phyloP scores from a whole-genome alignment of 2,329 filamentous ascomycete species.

The Cordyceps farinosa region DNA sequence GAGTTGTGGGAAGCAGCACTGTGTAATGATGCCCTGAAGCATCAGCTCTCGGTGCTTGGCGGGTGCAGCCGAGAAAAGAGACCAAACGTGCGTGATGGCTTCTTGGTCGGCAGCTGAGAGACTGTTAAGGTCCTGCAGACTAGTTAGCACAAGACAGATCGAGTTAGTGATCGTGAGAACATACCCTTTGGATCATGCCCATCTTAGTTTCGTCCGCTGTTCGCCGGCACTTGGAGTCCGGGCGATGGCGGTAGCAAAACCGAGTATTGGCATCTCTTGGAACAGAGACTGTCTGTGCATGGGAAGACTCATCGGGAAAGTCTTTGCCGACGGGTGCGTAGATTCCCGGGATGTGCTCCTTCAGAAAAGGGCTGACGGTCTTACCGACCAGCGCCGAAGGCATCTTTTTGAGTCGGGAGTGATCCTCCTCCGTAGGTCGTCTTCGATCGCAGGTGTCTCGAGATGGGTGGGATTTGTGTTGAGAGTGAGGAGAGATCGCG shows the following conservation, averaged over 20 bases:
- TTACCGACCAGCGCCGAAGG: conserved; percentile 66
- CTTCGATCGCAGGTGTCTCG: conserved; percentile 49
- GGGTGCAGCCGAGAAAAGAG: conserved; percentile 91
- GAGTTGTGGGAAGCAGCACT: conserved; percentile 96
- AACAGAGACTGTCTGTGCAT: conserved; percentile 19
- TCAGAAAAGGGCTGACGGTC: conserved; percentile 82
- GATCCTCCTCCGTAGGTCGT: conserved; percentile 47
- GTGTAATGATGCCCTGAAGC: conserved; percentile 91
- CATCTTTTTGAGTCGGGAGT: conserved; percentile 53
- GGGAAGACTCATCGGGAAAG: conserved; percentile 30
- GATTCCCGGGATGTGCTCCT: conserved; percentile 82
- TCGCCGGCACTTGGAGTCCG: conserved; percentile 88
- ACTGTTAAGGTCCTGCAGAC: conserved; percentile 68
- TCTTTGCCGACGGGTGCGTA: conserved; percentile 75
- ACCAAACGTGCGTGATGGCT: conserved; percentile 96
- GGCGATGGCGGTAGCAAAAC: conserved; percentile 92
- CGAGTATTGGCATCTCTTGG: conserved; percentile 68
- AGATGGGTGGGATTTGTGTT: conserved; percentile 21
- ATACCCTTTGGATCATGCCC: conserved; percentile 85
- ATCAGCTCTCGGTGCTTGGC: conserved; percentile 92
- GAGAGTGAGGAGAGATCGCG: conserved; percentile 2
- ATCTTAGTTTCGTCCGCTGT: conserved; percentile 95
- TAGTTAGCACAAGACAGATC: neutral
- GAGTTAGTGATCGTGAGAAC: conserved; percentile 28
- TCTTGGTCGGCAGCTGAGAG: conserved; percentile 84